phyloP scores from a whole-genome alignment of 805 yeast genomes.

The Phaffomyces opuntiae region DNA sequence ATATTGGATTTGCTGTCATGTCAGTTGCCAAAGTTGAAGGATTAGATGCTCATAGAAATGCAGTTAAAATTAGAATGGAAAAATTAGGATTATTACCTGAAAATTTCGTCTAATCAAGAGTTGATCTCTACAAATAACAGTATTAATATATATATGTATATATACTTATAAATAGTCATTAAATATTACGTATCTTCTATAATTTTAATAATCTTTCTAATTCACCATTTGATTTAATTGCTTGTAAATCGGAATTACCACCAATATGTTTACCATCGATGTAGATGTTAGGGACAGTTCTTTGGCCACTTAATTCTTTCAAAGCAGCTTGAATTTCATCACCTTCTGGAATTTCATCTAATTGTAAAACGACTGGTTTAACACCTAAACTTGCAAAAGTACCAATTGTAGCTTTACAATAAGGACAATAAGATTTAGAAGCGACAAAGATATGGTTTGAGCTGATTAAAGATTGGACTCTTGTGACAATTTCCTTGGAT shows the following conservation, averaged over 20 bases:
- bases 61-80: conserved; percentile 90
- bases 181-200: conserved; percentile 1
- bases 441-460: conserved; percentile 71
- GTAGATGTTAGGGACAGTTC: conserved; percentile 89
- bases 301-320: conserved; percentile 73
- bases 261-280: conserved; percentile 92
- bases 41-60: conserved; percentile 93
- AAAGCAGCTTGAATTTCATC: conserved; percentile 76
- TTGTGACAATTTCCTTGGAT: conserved; percentile 47
- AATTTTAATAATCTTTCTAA: conserved; percentile 36
- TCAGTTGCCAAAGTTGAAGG: conserved; percentile 95
- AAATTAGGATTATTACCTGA: conserved; percentile 48
- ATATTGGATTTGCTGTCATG: conserved; percentile 96
- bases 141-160: background rate
- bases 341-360: conserved; percentile 61
- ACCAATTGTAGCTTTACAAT: conserved; percentile 41
- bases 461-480: conserved; percentile 59
- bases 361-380: conserved; percentile 40
- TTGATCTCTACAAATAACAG: background rate
- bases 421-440: conserved; percentile 72
- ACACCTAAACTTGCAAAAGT: conserved; percentile 33
- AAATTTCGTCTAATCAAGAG: conserved; percentile 20
- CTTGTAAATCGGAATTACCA: conserved; percentile 86
- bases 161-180: background rate
- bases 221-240: conserved; percentile 54